A percentile compares a stretch with the other conserved stretches of the same genome.
These are phyloP conservation scores for Hypholoma fasciculare DNA, from an alignment of 768 basidiomycete species.

Conservation along the genomic window DNA sequence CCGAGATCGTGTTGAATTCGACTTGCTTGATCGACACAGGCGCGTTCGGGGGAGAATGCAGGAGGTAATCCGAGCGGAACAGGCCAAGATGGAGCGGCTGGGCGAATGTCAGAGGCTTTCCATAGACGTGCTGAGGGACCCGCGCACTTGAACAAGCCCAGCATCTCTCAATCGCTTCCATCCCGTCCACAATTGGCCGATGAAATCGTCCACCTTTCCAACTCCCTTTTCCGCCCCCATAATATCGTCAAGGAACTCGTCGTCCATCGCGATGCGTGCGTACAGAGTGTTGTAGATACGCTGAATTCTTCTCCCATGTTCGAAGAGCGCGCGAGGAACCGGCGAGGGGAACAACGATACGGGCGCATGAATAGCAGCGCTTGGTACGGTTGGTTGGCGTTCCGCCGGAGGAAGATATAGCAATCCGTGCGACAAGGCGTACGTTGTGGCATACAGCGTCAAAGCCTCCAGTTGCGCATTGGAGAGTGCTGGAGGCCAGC, in stretches of 20 bases:
- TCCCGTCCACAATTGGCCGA: conserved; percentile 80
- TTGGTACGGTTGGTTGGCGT: conserved; percentile 50
- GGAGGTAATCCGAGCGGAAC: conserved; percentile 92
- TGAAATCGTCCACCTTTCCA: conserved; percentile 83
- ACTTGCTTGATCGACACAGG: conserved; percentile 78
- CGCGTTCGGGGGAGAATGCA: conserved; percentile 55
- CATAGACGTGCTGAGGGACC: background rate
- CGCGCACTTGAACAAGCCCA: conserved; percentile 46
- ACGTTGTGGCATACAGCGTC: conserved; percentile 70
- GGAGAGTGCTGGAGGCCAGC: conserved; percentile 77
- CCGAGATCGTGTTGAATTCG: conserved; percentile 96
- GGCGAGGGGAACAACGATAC: conserved; percentile 87
- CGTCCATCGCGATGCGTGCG: conserved; percentile 77
- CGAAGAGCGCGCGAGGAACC: conserved; percentile 73
- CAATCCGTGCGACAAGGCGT: conserved; percentile 83
- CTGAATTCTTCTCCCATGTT: conserved; percentile 67
- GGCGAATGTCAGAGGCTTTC: conserved; percentile 5
- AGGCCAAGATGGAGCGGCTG: conserved; percentile 87
- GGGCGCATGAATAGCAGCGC: conserved; percentile 88
- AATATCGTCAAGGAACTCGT: conserved; percentile 75
- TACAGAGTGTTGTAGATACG: conserved; percentile 83
- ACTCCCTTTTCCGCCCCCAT: conserved; percentile 82
- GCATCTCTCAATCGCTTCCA: conserved; percentile 79
- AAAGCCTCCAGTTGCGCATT: conserved; percentile 59
- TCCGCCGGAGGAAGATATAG: conserved; percentile 69